Percentiles rank a stretch among this genome's conserved stretches.
phyloP scores from a whole-genome alignment of 805 yeast species.

The Ogataea pilisensis region DNA sequence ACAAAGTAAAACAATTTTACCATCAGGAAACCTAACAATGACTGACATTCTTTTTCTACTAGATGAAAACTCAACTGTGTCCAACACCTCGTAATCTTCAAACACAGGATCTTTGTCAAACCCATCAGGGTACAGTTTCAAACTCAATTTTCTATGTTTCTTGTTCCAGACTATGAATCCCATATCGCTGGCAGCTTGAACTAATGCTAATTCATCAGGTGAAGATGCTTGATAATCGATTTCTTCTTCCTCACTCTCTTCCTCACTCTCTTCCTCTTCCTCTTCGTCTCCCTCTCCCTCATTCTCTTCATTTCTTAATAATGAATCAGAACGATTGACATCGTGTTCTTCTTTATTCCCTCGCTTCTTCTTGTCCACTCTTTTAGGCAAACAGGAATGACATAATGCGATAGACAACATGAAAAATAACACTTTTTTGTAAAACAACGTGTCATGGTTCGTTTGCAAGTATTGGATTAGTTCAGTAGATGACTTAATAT shows the following conservation, averaged over 20 bases:
- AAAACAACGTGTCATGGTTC: constrained; percentile 64
- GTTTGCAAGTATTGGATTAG: constrained; percentile 66
- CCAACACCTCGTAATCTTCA: constrained; percentile 72
- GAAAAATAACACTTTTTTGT: constrained; percentile 75
- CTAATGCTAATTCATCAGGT: constrained; percentile 93
- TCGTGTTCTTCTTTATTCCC: background rate
- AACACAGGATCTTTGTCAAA: constrained; percentile 57
- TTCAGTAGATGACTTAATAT: constrained; percentile 55
- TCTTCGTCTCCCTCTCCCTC: constrained; percentile 7
- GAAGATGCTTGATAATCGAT: constrained; percentile 90
- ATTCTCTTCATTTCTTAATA: no score
- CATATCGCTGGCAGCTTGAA: constrained; percentile 91
- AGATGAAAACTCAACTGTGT: constrained; percentile 81
- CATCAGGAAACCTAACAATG: constrained; percentile 73
- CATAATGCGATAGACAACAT: constrained; percentile 80
- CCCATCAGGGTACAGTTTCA: constrained; percentile 83
- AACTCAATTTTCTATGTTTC: constrained; percentile 51
- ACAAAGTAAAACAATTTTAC: constrained; percentile 70
- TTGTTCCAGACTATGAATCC: constrained; percentile 83
- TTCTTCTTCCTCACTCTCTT: constrained; percentile 37
- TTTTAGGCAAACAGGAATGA: constrained; percentile 83
- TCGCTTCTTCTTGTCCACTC: constrained; percentile 13
- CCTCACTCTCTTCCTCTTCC: constrained; percentile 23
- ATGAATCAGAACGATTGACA: constrained; percentile 6
- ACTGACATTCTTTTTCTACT: constrained; percentile 92